These are phyloP conservation scores for Keqinozyma sinolaborantium DNA, from an alignment of 1,139 yeast species.

Conservation along the genomic window DNA sequence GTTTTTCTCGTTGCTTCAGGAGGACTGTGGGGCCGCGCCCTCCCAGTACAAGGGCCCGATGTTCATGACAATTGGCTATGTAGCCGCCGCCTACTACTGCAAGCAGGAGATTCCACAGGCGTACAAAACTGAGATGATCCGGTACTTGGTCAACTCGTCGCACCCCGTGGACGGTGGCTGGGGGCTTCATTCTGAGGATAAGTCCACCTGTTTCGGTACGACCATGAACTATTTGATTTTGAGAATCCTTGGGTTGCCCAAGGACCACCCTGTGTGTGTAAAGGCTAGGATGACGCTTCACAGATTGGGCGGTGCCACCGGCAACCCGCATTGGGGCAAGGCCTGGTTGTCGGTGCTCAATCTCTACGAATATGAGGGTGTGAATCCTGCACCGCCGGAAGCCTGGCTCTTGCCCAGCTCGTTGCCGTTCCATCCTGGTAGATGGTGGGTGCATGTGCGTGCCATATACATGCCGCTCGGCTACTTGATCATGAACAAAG, in stretches of 20 bases:
- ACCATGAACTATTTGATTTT: constrained; percentile 77
- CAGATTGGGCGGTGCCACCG: constrained; percentile 83
- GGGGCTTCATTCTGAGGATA: constrained; percentile 92
- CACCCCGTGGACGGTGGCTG: constrained; percentile 99
- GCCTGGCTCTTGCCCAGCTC: constrained; percentile 83
- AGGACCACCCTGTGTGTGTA: constrained; percentile 73
- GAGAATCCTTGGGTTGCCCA: constrained; percentile 70
- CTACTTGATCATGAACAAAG: constrained; percentile 60
- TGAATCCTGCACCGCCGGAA: constrained; percentile 97
- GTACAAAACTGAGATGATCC: constrained; percentile 62
- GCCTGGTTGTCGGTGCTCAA: constrained; percentile 81
- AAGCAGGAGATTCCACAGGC: constrained; percentile 66
- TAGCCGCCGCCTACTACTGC: constrained; percentile 71
- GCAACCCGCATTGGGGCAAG: constrained; percentile 97
- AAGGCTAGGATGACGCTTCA: constrained; percentile 73
- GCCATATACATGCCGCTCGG: constrained; percentile 90
- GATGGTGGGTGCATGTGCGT: constrained; percentile 99
- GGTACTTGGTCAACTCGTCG: constrained; percentile 83
- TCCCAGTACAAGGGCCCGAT: constrained; percentile 95
- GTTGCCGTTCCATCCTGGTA: constrained; percentile 85
- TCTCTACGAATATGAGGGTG: constrained; percentile 92
- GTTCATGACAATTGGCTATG: constrained; percentile 92
- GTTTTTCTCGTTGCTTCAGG: constrained; percentile 68
- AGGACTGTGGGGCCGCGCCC: constrained; percentile 81
- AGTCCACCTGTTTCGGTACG: constrained; percentile 94